Evolutionary conservation across 2,329 filamentous ascomycete species (phyloP), one percentile per base, ranked within the genome.

Genomic region (Fusarium ambrosium): DNA sequence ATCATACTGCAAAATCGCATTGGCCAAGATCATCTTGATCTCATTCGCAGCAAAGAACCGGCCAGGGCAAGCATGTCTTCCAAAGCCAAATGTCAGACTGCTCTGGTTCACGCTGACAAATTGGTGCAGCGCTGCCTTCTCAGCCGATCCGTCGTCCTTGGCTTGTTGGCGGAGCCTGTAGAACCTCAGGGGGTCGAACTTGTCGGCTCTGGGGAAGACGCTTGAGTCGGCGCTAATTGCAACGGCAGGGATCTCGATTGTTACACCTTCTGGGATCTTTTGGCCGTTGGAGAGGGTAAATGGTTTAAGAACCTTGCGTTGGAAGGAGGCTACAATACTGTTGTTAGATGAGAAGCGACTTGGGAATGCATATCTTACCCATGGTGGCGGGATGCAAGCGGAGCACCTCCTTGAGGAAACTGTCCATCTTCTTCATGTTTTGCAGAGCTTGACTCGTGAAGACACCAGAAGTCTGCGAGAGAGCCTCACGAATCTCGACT

Each of bases 201-300:
- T 79, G 11, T 84, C 79, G 4, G 70, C 63, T 14, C n/a, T 84
- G 79, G 51, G 71, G 68, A 80, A 84, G 64, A 76, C 41, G 1
- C 81, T 80, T 10, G 81, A 76, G 73, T 88, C 86, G 4, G 74
- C 75, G 58, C 79, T 80, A 67, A 85, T 74, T 32, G 81, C 83
- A 20, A 81, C 78, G 14, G 81, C 70, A 0, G 86, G 82, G 0
- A 86, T 79, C 67, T 87, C 83, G 36, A 88, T 81, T n/a, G 82
- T 80, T 7, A 84, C 83, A 32, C 86, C 86, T 2, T 82, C 80
- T 0, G 86, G 86, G 11, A 88, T 82, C 39, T 85, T 83, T 58
- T 89, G 86, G 18, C 89, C 89, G 77, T 88, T 88, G 53, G 88
- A 89, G 2, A 90, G 86, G 3, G 84, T 85, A 74, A 90, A 84